Evolutionary conservation across 140 eudicot species (phyloP).

Genomic region (Artemisia princeps): DNA sequence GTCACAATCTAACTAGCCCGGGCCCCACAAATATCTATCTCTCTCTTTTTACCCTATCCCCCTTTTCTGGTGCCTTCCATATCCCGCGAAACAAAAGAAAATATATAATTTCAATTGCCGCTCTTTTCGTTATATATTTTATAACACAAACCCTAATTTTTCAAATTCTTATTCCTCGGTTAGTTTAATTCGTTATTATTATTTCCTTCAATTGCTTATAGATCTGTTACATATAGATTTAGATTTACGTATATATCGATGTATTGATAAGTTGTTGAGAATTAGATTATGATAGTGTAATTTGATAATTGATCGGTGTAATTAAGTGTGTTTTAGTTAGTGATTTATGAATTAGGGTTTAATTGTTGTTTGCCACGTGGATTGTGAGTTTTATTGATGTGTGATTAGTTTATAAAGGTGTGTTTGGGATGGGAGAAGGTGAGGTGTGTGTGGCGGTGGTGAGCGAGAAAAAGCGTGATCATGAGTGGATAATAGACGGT

Average conservation of each 20-base stretch:
- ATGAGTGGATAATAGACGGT: constrained; percentile 27
- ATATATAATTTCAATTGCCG: constrained; percentile 56
- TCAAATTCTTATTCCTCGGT: constrained; percentile 20
- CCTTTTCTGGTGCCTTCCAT: constrained; percentile 37
- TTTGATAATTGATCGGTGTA: background rate
- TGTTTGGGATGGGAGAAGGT: constrained; percentile 42
- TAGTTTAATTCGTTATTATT: constrained; percentile 10
- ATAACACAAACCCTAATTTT: constrained; percentile 31
- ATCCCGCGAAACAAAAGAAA: constrained; percentile 33
- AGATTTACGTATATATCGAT: background rate
- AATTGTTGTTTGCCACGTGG: constrained; percentile 4
- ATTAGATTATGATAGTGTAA: background rate
- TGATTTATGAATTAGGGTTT: constrained; percentile 6
- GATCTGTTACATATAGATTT: constrained; percentile 15
- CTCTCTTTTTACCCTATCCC: constrained; percentile 17
- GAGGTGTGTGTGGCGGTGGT: constrained; percentile 40
- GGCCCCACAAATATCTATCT: constrained; percentile 25
- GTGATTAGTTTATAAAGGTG: constrained; percentile 23
- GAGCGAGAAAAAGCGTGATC: constrained; percentile 34
- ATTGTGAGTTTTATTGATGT: constrained; percentile 13
- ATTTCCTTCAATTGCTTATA: constrained; percentile 14
- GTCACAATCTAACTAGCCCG: background rate
- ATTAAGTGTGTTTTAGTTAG: constrained; percentile 22
- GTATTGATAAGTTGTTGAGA: background rate
- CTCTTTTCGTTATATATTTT: constrained; percentile 31